Evolutionary conservation across 2,329 filamentous ascomycete species (phyloP).

Genomic region (Trichophyton schoenleinii): DNA sequence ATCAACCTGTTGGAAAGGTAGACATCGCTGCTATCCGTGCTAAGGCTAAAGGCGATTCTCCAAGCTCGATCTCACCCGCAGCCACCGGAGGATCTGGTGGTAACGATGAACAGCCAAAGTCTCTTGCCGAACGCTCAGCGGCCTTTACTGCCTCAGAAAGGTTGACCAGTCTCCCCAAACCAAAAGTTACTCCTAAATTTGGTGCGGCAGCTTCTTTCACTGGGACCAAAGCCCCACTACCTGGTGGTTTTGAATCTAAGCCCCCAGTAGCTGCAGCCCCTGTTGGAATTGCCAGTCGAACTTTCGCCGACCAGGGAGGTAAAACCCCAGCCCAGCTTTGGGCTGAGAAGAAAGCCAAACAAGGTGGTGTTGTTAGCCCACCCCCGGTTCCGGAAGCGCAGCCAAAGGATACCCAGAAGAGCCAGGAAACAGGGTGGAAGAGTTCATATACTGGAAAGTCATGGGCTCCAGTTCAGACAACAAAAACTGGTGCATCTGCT

Average conservation of each 20-base stretch:
- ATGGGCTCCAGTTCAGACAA: conserved; percentile 74
- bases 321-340: conserved; percentile 95
- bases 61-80: conserved; percentile 31
- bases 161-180: conserved; percentile 78
- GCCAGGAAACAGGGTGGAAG: conserved; percentile 59
- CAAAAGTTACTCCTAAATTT: conserved; percentile 87
- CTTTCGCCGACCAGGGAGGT: conserved; percentile 85
- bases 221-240: conserved; percentile 80
- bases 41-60: conserved; percentile 47
- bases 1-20: conserved; percentile 90
- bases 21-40: conserved; percentile 91
- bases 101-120: conserved; percentile 41
- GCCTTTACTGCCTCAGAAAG: conserved; percentile 65
- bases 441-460: conserved; percentile 82
- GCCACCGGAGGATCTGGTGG: conserved; percentile 35
- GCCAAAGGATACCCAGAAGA: conserved; percentile 49
- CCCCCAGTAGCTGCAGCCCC: conserved; percentile 46
- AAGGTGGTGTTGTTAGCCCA: conserved; percentile 49
- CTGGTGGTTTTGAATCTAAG: conserved; percentile 53
- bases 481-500: conserved; percentile 53
- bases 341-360: conserved; percentile 90
- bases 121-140: conserved; percentile 61
- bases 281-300: conserved; percentile 72
- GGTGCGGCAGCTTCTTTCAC: conserved; percentile 58
- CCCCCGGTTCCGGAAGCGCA: conserved; percentile 42